Evolutionary conservation across 2,329 filamentous ascomycete genomes (phyloP).

Genomic region (Alternaria gansuensis): DNA sequence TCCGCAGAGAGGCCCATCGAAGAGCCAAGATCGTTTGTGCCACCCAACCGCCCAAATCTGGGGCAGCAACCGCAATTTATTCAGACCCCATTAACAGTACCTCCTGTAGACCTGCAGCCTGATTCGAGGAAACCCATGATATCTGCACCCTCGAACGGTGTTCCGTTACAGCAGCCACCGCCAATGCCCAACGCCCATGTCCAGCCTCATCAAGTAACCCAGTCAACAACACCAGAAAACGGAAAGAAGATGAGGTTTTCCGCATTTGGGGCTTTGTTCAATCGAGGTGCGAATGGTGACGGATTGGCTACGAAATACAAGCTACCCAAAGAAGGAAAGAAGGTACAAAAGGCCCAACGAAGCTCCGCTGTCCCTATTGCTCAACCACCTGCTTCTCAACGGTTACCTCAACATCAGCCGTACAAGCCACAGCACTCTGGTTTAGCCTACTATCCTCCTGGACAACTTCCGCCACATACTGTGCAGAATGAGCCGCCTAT

Average conservation of each 20-base stretch:
- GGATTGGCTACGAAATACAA: slow-evolving; percentile 43
- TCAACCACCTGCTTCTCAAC: slow-evolving; percentile 24
- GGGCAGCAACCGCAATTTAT: slow-evolving; percentile 44
- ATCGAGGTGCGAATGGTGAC: slow-evolving; percentile 48
- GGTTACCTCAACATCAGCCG: slow-evolving; percentile 32
- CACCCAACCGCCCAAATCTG: slow-evolving; percentile 36
- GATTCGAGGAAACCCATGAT: slow-evolving; percentile 39
- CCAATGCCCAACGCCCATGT: slow-evolving; percentile 18
- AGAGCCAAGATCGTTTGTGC: slow-evolving; percentile 23
- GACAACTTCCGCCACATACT: slow-evolving; percentile 25
- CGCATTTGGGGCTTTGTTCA: slow-evolving; percentile 56
- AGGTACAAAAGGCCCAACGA: slow-evolving; percentile 45
- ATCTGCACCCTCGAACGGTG: slow-evolving; percentile 34
- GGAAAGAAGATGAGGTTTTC: slow-evolving; percentile 59
- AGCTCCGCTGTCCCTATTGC: slow-evolving; percentile 30
- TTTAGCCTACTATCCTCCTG: slow-evolving; percentile 28
- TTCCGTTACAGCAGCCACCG: slow-evolving; percentile 35
- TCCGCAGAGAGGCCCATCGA: slow-evolving; percentile 26
- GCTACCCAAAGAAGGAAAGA: slow-evolving; percentile 51
- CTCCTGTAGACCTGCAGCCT: slow-evolving; percentile 42
- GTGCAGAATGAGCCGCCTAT: slow-evolving; percentile 31
- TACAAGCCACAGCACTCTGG: slow-evolving; percentile 30
- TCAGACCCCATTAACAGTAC: slow-evolving; percentile 41
- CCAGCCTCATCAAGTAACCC: slow-evolving; percentile 26
- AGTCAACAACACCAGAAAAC: slow-evolving; percentile 31